A percentile compares a stretch with the other conserved stretches of the same genome.
phyloP scores from a whole-genome alignment of 768 basidiomycete genomes.

The Tubosaeta brunneosetosa region DNA sequence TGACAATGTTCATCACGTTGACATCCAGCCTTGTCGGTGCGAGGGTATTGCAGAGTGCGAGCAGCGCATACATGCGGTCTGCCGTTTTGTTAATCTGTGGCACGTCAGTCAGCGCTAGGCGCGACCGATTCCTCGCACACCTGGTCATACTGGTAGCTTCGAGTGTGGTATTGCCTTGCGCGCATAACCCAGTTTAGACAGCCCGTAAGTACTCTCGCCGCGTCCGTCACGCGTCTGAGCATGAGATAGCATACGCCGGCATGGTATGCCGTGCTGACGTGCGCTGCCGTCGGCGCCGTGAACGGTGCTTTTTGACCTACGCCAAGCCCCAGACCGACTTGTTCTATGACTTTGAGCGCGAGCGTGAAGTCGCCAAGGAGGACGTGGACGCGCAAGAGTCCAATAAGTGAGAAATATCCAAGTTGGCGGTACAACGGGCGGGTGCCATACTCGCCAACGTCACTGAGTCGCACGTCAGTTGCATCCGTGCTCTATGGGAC shows the following conservation, averaged over 20 bases:
- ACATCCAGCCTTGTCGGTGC: conserved; percentile 92
- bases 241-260: conserved; percentile 97
- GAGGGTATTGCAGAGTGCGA: conserved; percentile 89
- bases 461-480: conserved; percentile 39
- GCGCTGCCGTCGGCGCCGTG: conserved; percentile 93
- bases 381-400: conserved; percentile 91
- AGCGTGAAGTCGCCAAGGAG: conserved; percentile 94
- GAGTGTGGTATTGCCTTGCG: conserved; percentile 94
- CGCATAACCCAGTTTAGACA: conserved; percentile 94
- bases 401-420: conserved; percentile 95
- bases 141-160: conserved; percentile 96
- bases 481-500: not conserved
- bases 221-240: conserved; percentile 91
- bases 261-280: conserved; percentile 92
- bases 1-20: conserved; percentile 88
- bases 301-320: conserved; percentile 91
- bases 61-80: conserved; percentile 95
- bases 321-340: conserved; percentile 87
- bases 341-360: conserved; percentile 91
- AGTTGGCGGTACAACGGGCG: conserved; percentile 90
- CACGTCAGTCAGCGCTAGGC: not conserved
- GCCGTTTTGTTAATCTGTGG: conserved; percentile 91
- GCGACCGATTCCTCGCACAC: conserved; percentile 33
- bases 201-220: conserved; percentile 87
- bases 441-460: conserved; percentile 88